Percentiles rank a stretch among this genome's conserved stretches.
phyloP scores from a whole-genome alignment of 768 basidiomycete genomes.

The Gautieria morchelliformis region DNA sequence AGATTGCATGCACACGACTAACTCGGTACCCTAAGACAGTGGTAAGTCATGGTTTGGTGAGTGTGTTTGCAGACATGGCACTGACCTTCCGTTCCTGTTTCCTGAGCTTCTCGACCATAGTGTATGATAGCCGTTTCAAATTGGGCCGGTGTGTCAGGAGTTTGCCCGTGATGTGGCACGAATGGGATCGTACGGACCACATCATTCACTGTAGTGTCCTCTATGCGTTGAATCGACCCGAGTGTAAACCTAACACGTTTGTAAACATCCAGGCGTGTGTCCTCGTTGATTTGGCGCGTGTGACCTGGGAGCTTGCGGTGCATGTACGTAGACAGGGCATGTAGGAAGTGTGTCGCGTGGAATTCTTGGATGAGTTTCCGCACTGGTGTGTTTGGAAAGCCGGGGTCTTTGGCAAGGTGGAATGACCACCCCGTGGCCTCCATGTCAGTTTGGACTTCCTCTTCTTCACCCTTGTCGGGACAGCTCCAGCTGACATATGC shows the following conservation, averaged over 20 bases:
- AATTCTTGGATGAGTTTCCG: background rate
- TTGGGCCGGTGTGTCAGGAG: background rate
- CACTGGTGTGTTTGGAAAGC: background rate
- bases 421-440: slow-evolving; percentile 15
- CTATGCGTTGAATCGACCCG: background rate
- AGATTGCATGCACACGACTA: slow-evolving; percentile 10
- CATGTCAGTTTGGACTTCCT: too few species aligned
- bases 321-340: background rate
- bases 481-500: slow-evolving; percentile 22
- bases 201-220: background rate
- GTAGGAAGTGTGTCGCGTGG: background rate
- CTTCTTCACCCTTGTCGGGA: too few species aligned
- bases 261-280: background rate
- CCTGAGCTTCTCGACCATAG: background rate
- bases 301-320: background rate
- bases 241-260: background rate
- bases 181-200: background rate
- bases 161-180: background rate
- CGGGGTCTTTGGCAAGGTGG: background rate
- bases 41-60: background rate
- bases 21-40: slow-evolving; percentile 1
- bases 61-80: background rate
- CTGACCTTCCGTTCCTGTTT: background rate
- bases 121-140: slow-evolving; percentile 11
- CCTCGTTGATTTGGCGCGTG: background rate